Base-by-base conservation (phyloP, 306 rosid species). In the Gynostemma pentaphyllum region DNA sequence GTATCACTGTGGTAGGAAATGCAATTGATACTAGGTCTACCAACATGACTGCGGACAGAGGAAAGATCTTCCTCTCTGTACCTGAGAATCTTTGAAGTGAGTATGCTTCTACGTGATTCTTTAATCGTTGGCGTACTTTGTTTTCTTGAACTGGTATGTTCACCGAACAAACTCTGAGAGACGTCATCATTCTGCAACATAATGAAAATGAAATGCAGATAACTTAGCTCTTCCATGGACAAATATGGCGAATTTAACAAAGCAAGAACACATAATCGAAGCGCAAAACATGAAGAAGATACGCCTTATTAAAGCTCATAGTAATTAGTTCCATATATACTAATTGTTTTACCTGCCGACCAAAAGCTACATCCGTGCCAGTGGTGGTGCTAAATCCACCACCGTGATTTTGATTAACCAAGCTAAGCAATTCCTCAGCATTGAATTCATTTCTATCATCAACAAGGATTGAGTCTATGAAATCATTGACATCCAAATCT, bases 341-440 rank as follows among this genome's bases (percentile, higher is more conserved):
- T 4, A 23, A 37, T 48, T 14, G 28, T 40, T 66, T 72, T 83
- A 89, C 90, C 85, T 7, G 41, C 70, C 34, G 2, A 7, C 14
- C 45, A 39, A 45, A 60, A 47, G 18, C 71, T 27, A 50, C 68
- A 55, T 87, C 82, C 6, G 62, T 62, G 50, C 68, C 81, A 8
- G 70, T 64, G 71, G 64, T 83, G 65, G 78, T 80, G 73, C 64
- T 71, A 12, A 30, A 10, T 42, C 50, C 70, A 57, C 36, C 68
- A 5, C 42, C 66, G 30, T 3, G 62, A 50, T 51, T 13, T 23
- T 16, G 19, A 69, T 70, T 66, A 16, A 67, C 50, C 76, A 6
- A 45, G 24, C 2, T 51, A 54, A 60, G 26, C 29, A 84, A n/a
- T 64, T 48, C 23, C 0, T 70, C 66, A 21, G 0, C 27, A 8